Base-by-base conservation (phyloP, 257 asterid species). In the Scutellaria minor region DNA sequence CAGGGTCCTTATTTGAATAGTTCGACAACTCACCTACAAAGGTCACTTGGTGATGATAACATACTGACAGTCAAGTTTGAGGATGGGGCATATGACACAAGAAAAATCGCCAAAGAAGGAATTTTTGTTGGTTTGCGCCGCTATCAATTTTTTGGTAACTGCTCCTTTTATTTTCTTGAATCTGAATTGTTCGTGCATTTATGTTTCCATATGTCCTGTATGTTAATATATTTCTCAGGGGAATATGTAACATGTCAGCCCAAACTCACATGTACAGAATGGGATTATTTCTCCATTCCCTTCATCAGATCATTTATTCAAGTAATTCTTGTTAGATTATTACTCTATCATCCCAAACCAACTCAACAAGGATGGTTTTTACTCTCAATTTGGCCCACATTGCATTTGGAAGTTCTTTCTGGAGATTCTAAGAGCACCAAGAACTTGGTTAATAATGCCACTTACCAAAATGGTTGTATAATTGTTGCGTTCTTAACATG, bases 1-100 rank as follows among this genome's bases (percentile, higher is more conserved):
- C 93, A 93, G 98, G 98, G 98, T 55, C 98, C 98, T 12, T 83
- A 65, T 74, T 72, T 90, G 73, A 77, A 67, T 68, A 77, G 85
- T 41, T 42, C 82, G 31, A 81, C 70, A 82, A 93, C 93, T 52
- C 97, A 93, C 71, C 77, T 93, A 6, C 98, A 90, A 66, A 86
- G 87, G 78, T 77, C 80, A 35, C 54, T 93, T 41, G 93, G 90
- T 65, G 97, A 93, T 66, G 95, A 90, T 8, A 88, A 85, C 37
- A 75, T 93, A 64, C 76, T 93, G 75, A 81, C 84, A 22, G 93
- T 93, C 75, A 88, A 86, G 78, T 85, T 90, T 78, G 89, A 74
- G 68, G 82, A 77, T 5, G 86, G 72, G 10, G 35, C 27, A 7
- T 47, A 66, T 53, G 68, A 15, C 72, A 78, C 68, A 12, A 44